Conservation (phyloP, 495 filamentous ascomycete species). For the Aspergillus ellipticus region DNA sequence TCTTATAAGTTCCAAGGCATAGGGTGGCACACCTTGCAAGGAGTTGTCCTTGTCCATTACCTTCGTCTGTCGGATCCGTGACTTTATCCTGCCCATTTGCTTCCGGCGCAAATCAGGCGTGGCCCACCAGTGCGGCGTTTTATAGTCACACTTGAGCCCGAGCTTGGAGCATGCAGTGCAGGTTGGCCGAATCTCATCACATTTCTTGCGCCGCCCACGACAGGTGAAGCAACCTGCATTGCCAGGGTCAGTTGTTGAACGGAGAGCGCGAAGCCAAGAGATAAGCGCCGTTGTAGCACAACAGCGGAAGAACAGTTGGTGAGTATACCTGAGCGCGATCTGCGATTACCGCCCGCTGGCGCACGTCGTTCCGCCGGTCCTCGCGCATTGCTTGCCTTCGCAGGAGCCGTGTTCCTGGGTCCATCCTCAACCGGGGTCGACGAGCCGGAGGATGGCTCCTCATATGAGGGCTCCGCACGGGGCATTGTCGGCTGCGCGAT, state of each 20-base stretch:
- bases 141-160: constrained; percentile 83
- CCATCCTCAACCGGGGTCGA: not conserved
- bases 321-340: constrained; percentile 3
- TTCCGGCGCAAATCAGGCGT: constrained; percentile 72
- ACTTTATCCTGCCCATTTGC: constrained; percentile 91
- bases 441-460: not conserved
- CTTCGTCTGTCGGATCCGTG: constrained; percentile 91
- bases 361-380: not conserved
- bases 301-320: not conserved
- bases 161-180: constrained; percentile 86
- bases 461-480: not conserved
- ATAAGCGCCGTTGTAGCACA: not conserved
- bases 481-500: not conserved
- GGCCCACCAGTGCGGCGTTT: constrained; percentile 91
- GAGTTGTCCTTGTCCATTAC: constrained; percentile 68
- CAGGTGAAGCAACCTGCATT: constrained; percentile 90
- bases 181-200: constrained; percentile 79
- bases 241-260: constrained; percentile 18
- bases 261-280: not conserved
- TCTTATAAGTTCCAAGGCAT: not conserved
- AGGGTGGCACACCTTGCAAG: constrained; percentile 28
- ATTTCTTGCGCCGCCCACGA: constrained; percentile 91
- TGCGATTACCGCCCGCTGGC: not conserved
- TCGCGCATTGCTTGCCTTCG: not conserved
- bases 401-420: not conserved